phyloP scores from a whole-genome alignment of 148 eudicot species.

The Dianthus caryophyllus region DNA sequence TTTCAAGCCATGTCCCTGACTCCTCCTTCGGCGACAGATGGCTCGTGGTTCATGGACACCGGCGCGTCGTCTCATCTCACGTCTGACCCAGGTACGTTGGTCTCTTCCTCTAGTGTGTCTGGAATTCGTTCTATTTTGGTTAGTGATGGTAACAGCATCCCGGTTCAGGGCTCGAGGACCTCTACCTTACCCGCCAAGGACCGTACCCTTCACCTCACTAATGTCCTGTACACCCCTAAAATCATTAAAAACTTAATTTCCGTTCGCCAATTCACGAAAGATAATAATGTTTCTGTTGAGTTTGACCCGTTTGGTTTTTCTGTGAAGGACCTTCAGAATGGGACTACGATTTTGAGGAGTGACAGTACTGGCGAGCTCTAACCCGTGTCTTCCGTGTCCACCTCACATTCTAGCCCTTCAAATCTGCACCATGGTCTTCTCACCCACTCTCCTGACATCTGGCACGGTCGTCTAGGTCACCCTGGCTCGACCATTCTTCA shows the following conservation, averaged over 20 bases:
- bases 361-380: not conserved
- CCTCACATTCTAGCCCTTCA: too few species aligned
- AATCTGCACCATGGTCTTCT: not conserved
- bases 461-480: not conserved
- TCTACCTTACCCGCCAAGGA: not conserved
- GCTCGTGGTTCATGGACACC: too few species aligned
- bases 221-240: not conserved
- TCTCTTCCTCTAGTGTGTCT: not conserved
- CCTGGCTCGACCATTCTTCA: not conserved
- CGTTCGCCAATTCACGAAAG: slow-evolving; percentile 4
- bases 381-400: not conserved
- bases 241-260: not conserved
- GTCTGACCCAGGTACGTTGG: not conserved
- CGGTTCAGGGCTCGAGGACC: not conserved
- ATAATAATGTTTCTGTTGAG: not conserved
- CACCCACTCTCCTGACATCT: not conserved
- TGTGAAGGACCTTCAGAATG: slow-evolving; percentile 3
- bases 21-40: too few species aligned
- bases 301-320: slow-evolving; percentile 1
- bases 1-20: too few species aligned
- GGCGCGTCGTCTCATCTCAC: not conserved
- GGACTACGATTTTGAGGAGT: not conserved
- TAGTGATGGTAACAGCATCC: not conserved
- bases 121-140: not conserved
- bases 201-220: not conserved